phyloP scores from a whole-genome alignment of 306 rosid genomes.

The Potentilla sterilis region DNA sequence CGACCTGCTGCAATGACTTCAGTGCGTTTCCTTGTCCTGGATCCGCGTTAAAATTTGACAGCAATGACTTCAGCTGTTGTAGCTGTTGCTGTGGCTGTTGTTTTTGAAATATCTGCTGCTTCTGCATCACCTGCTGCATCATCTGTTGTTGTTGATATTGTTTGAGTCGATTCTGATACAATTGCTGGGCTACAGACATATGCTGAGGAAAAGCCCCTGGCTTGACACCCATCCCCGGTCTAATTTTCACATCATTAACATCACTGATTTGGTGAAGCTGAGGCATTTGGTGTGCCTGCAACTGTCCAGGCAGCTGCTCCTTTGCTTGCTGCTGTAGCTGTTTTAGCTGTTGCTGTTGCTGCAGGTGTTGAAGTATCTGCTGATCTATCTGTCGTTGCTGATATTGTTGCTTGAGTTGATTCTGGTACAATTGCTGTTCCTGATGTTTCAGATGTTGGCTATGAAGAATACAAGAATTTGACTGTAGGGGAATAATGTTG shows the following conservation, averaged over 20 bases:
- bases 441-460: constrained; percentile 66
- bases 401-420: constrained; percentile 40
- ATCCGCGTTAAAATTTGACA: constrained; percentile 50
- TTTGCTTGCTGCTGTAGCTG: constrained; percentile 65
- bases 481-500: constrained; percentile 50
- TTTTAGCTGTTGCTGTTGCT: constrained; percentile 54
- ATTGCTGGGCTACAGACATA: too few relatives aligned
- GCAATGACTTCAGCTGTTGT: too few relatives aligned
- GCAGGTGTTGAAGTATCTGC: constrained; percentile 15
- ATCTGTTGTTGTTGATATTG: too few relatives aligned
- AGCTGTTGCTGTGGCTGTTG: too few relatives aligned
- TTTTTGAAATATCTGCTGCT: too few relatives aligned
- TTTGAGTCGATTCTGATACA: too few relatives aligned
- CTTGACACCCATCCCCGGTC: constrained; percentile 53
- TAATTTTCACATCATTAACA: constrained; percentile 59
- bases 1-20: too few relatives aligned
- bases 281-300: constrained; percentile 65
- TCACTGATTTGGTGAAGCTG: constrained; percentile 73
- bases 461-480: constrained; percentile 62
- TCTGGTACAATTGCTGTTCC: constrained; percentile 44
- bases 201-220: constrained; percentile 31
- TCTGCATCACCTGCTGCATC: too few relatives aligned
- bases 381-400: constrained; percentile 47
- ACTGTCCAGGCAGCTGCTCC: constrained; percentile 61
- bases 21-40: constrained; percentile 47